Base-by-base conservation (phyloP, 2,329 filamentous ascomycete genomes). In the Beauveria australis region DNA sequence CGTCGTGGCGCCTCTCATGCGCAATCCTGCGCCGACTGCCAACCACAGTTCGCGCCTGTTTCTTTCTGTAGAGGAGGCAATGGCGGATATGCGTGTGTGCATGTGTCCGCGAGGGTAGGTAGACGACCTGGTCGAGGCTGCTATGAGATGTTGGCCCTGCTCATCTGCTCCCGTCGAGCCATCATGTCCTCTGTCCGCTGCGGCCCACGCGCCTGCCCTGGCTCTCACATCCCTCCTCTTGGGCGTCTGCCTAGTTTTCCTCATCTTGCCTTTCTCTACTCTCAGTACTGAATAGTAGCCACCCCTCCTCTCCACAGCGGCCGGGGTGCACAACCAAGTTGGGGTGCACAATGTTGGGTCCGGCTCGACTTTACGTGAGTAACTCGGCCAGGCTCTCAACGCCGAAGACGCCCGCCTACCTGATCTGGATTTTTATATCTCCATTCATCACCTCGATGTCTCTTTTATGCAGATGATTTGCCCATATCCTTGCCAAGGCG, bases 151-250 rank as follows among this genome's bases (percentile, higher is more conserved):
- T 51, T 58, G 55, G 55, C 46, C 24, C 40, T 41, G 51, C 55
- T 61, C 51, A 53, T 61, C 52, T 49, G 61, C 60, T 41, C 47
- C 53, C 22, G 37, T 65, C 40, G 59, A 61, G 47, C 37, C 33
- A 18, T 51, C 55, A 40, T 30, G 18, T 18, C 28, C 55, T 58
- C 37, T 52, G 55, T n/a, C 22, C 33, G 19, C 14, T 33, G 40
- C 22, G 47, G 46, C 46, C 47, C 55, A 51, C 46, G 33, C 33
- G 44, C 19, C 33, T 37, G 33, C 12, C 33, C 33, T 14, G 33
- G 33, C 33, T 51, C 24, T 58, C 37, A 7, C 26, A 16, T 43
- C 28, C 22, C 33, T 5, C 44, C 22, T 28, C n/a, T 28, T 30
- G 9, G 33, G 54, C 33, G 28, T 41, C 46, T 56, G 43, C 53